Evolutionary conservation across 768 basidiomycete species (phyloP), one percentile per base, ranked within the genome.

Genomic region (Calocera viscosa): DNA sequence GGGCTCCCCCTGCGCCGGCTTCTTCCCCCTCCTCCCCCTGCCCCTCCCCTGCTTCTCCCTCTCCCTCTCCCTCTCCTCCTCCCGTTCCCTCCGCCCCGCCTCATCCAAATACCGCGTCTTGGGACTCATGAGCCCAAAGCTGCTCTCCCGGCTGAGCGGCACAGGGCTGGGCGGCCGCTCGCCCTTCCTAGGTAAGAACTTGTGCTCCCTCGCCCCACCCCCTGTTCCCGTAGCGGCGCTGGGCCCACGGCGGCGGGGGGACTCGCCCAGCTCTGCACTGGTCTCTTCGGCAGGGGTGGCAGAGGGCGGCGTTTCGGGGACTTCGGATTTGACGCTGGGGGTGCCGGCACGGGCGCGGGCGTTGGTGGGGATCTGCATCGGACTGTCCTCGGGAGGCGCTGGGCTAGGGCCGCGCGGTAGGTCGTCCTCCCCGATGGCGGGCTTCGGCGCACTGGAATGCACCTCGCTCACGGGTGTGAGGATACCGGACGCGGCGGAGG

Each of bases 131-230:
- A 19, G 2, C 5, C 53, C 53, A 22, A 60, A 60, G 53, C 53
- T 60, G 53, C 53, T 60, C 53, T 60, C 53, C 16, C 53, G 24
- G 30, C 53, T 60, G 14, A 26, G 53, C 53, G 53, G 53, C 26
- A 60, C 53, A 19, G 53, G 53, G 30, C 53, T 60, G 30, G 53
- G 53, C 14, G 53, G 14, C 7, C 22, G 11, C 53, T 60, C 53
- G 14, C 53, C 53, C 22, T 60, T 60, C 5, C 53, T 2, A 2
- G 53, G 53, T 7, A 60, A 30, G 53, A 60, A 60, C 26, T 19
- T 26, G 30, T 60, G 30, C 10, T 60, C 53, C 10, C 24, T 14
- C 14, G 53, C n/a, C n/a, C n/a, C 26, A 28, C 7, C 30, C 10
- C 14, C 24, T 8, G 26, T 19, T 8, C 8, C 26, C 7, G 24